Base-by-base conservation (phyloP, 1,284 basidiomycete genomes). In the Ustilago bromivora region DNA sequence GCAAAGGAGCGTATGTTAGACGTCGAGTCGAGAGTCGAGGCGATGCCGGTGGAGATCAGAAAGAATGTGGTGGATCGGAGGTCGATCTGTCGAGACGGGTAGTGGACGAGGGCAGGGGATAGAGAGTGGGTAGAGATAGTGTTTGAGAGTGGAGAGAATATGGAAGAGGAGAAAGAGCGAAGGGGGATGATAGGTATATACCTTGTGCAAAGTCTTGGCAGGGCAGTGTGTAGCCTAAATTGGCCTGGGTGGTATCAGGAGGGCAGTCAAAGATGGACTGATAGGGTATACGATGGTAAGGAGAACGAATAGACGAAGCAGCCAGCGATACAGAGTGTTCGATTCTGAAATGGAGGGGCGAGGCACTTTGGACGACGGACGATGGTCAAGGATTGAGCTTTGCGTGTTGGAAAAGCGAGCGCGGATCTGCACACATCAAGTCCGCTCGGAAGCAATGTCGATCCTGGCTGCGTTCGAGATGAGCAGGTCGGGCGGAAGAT, bases 381-480 rank as follows among this genome's bases (percentile, higher is more conserved):
- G 51, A 36, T 6, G 31, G 28, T 32, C 38, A 58, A 36, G 34
- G 57, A 52, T 28, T 56, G 23, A 47, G 57, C 43, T 28, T 19
- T 35, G 28, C 11, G 43, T 7, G 15, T 12, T 32, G 54, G 3
- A 43, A 36, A 31, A 41, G 35, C 32, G 35, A 40, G 58, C 58
- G 49, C 58, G 63, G 54, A 52, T 59, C 57, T 64, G 61, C 65
- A 67, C 57, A 40, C 35, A 46, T 23, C 31, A 72, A 36, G 64
- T 72, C 70, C 70, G 70, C 70, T 72, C 70, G 70, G 70, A 72
- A 72, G 70, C 70, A 72, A 72, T 72, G 70, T 72, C 70, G 70
- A 72, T 72, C 70, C 57, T 31, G 34, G 19, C 41, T 60, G 61
- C 57, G 58, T 61, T 38, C 32, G 46, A 60, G 49, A 51, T 51